Evolutionary conservation across 768 basidiomycete genomes (phyloP), one percentile per base, ranked within the genome.

Genomic region (Lactarius tabidus): DNA sequence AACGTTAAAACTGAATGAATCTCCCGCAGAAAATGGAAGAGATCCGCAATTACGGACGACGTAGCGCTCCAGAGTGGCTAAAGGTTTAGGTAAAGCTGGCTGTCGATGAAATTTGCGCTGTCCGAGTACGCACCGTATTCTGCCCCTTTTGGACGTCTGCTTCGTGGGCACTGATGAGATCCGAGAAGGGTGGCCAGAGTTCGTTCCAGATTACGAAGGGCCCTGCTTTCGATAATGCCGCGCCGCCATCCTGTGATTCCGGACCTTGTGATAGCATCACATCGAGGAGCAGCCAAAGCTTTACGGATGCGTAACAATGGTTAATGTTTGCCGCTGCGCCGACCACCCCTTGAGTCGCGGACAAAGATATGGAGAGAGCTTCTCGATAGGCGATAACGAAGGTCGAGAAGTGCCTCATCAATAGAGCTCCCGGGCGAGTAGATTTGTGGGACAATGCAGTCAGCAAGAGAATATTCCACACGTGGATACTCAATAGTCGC

Each of bases 161-260:
- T 68, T 85, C 84, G 43, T 88, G 77, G 1, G 79, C 77, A 45
- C 75, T 70, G 17, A 86, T 70, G 39, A 89, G 76, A 15, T 74
- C 74, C 68, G 86, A 86, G 62, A 89, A 89, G 1, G 86, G 81
- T 2, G 88, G 83, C 89, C 89, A 92, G 9, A 92, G 72, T 69
- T 89, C 86, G 70, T 89, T 90, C 90, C 90, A 92, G 12, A 90
- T 79, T 48, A 74, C 75, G 45, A 77, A 74, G 26, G 80, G 72
- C 20, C 75, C 64, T 14, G 33, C n/a, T 15, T 72, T 75, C 9
- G 61, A 20, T 15, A 56, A 31, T 1, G 60, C 23, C n/a, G 57
- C 45, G 18, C 28, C 54, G 15, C 52, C 60, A 15, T 68, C 70
- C 31, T 62, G 62, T 38, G 58, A 57, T 3, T 56, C 57, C 5